Conservation (phyloP, 1,284 basidiomycete species). For the Cerioporus squamosus region DNA sequence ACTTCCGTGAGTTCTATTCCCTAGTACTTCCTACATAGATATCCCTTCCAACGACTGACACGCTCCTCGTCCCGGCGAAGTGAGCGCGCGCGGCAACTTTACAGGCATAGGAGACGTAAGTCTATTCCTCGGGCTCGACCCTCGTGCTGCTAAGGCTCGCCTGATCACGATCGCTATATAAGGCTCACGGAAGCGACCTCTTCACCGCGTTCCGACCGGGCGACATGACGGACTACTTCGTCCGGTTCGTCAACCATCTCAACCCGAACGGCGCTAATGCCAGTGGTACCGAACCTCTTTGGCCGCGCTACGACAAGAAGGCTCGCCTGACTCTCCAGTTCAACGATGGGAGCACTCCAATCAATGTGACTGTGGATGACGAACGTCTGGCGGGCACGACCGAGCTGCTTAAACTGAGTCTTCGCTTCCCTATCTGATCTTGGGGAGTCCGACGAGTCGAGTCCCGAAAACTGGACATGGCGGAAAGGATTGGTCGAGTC, state of each 20-base stretch:
- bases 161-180: too few relatives aligned
- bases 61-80: too few relatives aligned
- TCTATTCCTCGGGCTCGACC: too few relatives aligned
- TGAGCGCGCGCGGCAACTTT: too few relatives aligned
- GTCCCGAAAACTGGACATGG: too few relatives aligned
- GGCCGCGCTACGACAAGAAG: conserved; percentile 51
- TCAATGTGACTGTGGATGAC: conserved; percentile 41
- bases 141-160: too few relatives aligned
- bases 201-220: conserved; percentile 15
- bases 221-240: conserved; percentile 24
- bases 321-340: conserved; percentile 48
- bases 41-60: too few relatives aligned
- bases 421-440: neutral
- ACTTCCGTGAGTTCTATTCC: conserved; percentile 40
- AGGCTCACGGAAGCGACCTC: conserved; percentile 21
- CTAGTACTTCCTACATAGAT: too few relatives aligned
- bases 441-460: too few relatives aligned
- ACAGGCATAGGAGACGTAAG: too few relatives aligned
- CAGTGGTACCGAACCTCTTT: conserved; percentile 32
- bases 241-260: conserved; percentile 21
- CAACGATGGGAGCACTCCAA: conserved; percentile 42
- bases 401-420: neutral
- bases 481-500: too few relatives aligned
- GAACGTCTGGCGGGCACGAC: neutral
- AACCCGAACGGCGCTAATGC: conserved; percentile 42